Percentiles rank a stretch among this genome's conserved stretches.
Conservation (phyloP, 768 basidiomycete genomes). For the Boletus rex-veris region DNA sequence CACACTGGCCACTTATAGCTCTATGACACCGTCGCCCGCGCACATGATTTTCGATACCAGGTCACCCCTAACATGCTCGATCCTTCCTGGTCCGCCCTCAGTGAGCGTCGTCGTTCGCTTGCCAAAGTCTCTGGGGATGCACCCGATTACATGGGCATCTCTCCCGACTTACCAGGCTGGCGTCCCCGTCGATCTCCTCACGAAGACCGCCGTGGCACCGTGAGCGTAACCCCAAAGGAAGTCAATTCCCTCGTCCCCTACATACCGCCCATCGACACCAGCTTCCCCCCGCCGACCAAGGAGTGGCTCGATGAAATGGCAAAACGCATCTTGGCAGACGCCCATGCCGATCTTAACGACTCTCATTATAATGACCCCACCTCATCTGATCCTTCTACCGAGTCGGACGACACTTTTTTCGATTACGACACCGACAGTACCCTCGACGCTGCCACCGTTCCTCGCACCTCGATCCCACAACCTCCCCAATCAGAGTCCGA, state of each 20-base stretch:
- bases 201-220: constrained; percentile 22
- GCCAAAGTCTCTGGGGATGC: constrained; percentile 14
- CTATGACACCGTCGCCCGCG: constrained; percentile 28
- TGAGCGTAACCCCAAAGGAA: constrained; percentile 25
- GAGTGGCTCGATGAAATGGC: constrained; percentile 18
- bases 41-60: constrained; percentile 23
- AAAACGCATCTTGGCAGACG: constrained; percentile 12
- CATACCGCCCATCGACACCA: constrained; percentile 23
- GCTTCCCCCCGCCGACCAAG: constrained; percentile 10
- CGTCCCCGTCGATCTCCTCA: constrained; percentile 23
- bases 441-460: background rate
- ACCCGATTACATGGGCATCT: constrained; percentile 24
- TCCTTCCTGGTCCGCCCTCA: constrained; percentile 6
- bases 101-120: constrained; percentile 16
- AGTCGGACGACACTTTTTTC: constrained; percentile 14
- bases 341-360: constrained; percentile 11
- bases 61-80: constrained; percentile 9
- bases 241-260: constrained; percentile 27
- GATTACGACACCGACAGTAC: constrained; percentile 24
- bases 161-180: constrained; percentile 21
- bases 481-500: constrained; percentile 2
- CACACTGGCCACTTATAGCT: constrained; percentile 17
- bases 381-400: background rate
- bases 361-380: background rate
- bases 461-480: background rate